Percentiles rank a stretch among this genome's conserved stretches.
These are phyloP conservation scores for Hemileccinum rubropunctum DNA, from an alignment of 768 basidiomycete species.

Conservation along the genomic window DNA sequence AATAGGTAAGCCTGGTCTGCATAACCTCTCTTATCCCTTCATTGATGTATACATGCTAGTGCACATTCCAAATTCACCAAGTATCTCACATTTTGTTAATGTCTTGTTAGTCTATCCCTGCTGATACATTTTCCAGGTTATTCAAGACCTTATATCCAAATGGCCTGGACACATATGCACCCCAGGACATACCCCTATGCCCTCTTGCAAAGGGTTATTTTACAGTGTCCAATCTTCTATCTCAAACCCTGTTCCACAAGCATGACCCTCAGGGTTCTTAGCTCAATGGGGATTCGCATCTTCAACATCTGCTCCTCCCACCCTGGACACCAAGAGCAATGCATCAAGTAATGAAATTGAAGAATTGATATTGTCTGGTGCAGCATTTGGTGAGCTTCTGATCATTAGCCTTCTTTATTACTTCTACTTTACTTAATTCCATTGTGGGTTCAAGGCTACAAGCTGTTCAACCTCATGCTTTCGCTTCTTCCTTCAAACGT, in stretches of 20 bases:
- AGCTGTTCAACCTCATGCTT: slow-evolving; percentile 78
- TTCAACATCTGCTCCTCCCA: slow-evolving; percentile 12
- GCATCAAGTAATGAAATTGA: slow-evolving; percentile 57
- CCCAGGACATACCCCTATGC: slow-evolving; percentile 32
- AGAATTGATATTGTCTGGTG: slow-evolving; percentile 70
- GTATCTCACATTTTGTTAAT: slow-evolving; percentile 31
- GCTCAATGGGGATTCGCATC: slow-evolving; percentile 32
- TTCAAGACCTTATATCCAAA: slow-evolving; percentile 67
- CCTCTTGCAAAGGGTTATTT: slow-evolving; percentile 36
- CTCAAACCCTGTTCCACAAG: slow-evolving; percentile 14
- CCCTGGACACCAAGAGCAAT: slow-evolving; percentile 17
- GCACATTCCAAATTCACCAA: slow-evolving; percentile 77
- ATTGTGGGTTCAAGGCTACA: slow-evolving; percentile 39
- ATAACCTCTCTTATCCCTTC: neutral
- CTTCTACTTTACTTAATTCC: neutral
- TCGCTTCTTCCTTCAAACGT: slow-evolving; percentile 70
- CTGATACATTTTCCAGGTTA: slow-evolving; percentile 39
- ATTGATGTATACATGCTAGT: slow-evolving; percentile 22
- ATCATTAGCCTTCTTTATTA: neutral
- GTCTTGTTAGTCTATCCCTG: neutral
- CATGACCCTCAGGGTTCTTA: slow-evolving; percentile 34
- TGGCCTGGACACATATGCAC: slow-evolving; percentile 49
- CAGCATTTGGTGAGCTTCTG: slow-evolving; percentile 64
- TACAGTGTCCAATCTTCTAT: slow-evolving; percentile 13
- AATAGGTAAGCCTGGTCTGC: slow-evolving; percentile 46